phyloP scores from a whole-genome alignment of 192 early-diverging fungal genomes.

The Jimgerdemannia flammicorona region DNA sequence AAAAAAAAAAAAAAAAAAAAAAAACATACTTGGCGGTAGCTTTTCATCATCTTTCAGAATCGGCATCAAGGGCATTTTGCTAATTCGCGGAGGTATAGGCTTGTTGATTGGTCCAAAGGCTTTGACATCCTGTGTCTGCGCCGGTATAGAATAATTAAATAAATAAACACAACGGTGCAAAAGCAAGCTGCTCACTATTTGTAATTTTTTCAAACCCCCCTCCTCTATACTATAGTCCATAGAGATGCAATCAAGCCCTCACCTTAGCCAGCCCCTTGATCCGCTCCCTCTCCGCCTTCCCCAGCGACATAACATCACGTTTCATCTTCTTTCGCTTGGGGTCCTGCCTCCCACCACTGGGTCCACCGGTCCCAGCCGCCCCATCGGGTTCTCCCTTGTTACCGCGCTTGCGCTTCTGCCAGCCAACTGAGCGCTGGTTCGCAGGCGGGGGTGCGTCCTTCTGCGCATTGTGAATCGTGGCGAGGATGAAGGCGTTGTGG shows the following conservation, averaged over 20 bases:
- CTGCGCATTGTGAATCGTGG: constrained; percentile 76
- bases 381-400: constrained; percentile 20
- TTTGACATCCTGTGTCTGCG: neutral
- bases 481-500: constrained; percentile 75
- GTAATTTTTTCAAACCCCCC: too few relatives aligned
- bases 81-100: neutral
- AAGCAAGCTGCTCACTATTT: neutral
- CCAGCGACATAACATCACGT: constrained; percentile 64
- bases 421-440: constrained; percentile 52
- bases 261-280: constrained; percentile 63
- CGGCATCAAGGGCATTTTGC: neutral
- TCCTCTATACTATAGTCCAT: too few relatives aligned
- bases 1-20: neutral
- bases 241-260: neutral
- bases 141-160: neutral
- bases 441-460: constrained; percentile 60
- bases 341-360: constrained; percentile 21
- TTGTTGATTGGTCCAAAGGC: neutral
- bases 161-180: neutral
- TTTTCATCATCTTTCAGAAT: neutral
- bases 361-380: constrained; percentile 16
- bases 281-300: constrained; percentile 61
- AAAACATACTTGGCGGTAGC: neutral
- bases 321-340: constrained; percentile 60
- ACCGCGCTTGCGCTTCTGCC: constrained; percentile 46